Conservation (phyloP, 257 asterid species). For the Plantago elongata region DNA sequence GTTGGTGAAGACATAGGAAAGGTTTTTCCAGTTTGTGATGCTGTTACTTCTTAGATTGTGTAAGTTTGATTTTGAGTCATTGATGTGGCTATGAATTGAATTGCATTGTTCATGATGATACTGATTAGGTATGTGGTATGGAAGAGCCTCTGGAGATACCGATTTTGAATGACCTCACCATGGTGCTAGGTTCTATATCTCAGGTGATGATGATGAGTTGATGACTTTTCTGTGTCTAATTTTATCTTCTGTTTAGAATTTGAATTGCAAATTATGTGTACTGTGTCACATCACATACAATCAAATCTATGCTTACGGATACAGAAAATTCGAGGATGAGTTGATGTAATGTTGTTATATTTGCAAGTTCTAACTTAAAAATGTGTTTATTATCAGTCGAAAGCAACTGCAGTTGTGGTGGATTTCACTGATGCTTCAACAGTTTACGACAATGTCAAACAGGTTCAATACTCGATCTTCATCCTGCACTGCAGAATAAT, state of each 20-base stretch:
- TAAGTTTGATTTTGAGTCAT: background rate
- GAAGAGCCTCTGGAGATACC: constrained; percentile 88
- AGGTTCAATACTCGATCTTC: constrained; percentile 34
- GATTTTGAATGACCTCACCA: constrained; percentile 67
- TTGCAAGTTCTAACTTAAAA: too few relatives aligned
- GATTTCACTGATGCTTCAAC: constrained; percentile 83
- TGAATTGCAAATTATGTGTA: too few relatives aligned
- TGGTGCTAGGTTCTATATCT: constrained; percentile 87
- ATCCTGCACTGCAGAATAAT: too few relatives aligned
- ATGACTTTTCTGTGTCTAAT: background rate
- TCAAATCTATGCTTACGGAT: too few relatives aligned
- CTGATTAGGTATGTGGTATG: constrained; percentile 65
- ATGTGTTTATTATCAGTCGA: constrained; percentile 36
- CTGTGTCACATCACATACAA: too few relatives aligned
- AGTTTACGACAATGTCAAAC: constrained; percentile 85
- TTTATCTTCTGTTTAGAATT: background rate
- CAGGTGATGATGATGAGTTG: constrained; percentile 42
- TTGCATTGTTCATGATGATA: background rate
- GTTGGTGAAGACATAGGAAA: constrained; percentile 82
- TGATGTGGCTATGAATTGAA: background rate
- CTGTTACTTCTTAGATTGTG: background rate
- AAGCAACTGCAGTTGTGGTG: constrained; percentile 63
- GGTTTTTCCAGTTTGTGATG: constrained; percentile 23
- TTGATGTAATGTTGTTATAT: too few relatives aligned
- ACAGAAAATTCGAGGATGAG: too few relatives aligned